Evolutionary conservation across 306 rosid genomes (phyloP), one percentile per base, ranked within the genome.

Genomic region (Trifolium repens): DNA sequence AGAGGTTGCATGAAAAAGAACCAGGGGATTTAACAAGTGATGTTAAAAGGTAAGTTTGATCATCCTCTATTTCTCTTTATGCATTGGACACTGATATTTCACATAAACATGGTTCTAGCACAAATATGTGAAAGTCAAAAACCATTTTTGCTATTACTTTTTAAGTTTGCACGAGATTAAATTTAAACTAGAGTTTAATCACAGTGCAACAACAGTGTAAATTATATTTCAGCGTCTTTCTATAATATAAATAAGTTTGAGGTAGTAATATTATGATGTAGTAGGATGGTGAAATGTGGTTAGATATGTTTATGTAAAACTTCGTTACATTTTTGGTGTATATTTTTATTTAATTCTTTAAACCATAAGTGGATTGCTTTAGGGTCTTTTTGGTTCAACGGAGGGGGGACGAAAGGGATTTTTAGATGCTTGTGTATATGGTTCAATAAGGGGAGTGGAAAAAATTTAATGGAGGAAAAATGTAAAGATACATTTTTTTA

Each of bases 1-100:
- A 92, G 88, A 85, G 87, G 83, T 72, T 85, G 66, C 71, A 78
- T 62, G 81, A 82, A 44, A 75, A 76, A 68, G 91, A 90, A 81
- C 79, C 76, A 8, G 89, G 81, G 67, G 71, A 74, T 71, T 72
- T 70, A 68, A 54, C 78, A 15, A 84, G 68, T 75, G 79, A 89
- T 57, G 92, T 87, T 70, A 76, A 80, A 64, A 87, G 84, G 99
- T 90, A 81, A 66, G 85, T 59, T 42, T 81, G 63, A 60, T 42
- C 71, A 46, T 22, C 61, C 73, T 67, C 37, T 30, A 35, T 34
- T 26, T 65, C 26, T n/a, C 72, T 77, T 71, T 55, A 42, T 74
- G 39, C 53, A 40, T 39, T 68, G 72, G 64, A 27, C 9, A n/a
- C 63, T 71, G 13, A 44, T 66, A 14, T 55, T 74, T 15, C 66